Conservation (phyloP, 1,139 yeast genomes). For the Suhomyces bolitotheri region DNA sequence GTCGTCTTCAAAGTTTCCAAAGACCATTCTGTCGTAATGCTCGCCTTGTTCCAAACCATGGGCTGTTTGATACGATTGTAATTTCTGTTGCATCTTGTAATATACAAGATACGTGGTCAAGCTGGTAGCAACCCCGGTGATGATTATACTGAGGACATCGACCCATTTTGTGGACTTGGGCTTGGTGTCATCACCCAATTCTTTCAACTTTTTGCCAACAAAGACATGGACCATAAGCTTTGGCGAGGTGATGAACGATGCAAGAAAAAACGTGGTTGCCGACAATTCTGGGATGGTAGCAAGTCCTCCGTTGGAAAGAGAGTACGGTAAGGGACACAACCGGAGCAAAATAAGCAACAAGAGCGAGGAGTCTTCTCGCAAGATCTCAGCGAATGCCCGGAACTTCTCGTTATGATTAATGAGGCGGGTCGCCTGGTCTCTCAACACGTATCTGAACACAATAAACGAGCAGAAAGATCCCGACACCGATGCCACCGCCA, state of each 20-base stretch:
- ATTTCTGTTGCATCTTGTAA: slow-evolving; percentile 52
- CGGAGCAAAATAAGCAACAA: slow-evolving; percentile 69
- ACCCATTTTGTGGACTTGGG: slow-evolving; percentile 54
- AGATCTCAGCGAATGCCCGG: slow-evolving; percentile 71
- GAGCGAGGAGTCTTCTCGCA: slow-evolving; percentile 65
- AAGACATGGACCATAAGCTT: slow-evolving; percentile 76
- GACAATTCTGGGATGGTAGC: slow-evolving; percentile 80
- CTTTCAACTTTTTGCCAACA: slow-evolving; percentile 75
- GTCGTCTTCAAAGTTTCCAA: slow-evolving; percentile 42
- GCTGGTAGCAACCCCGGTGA: slow-evolving; percentile 59
- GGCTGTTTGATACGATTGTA: slow-evolving; percentile 32
- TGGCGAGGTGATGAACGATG: slow-evolving; percentile 77
- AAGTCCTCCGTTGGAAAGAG: slow-evolving; percentile 87
- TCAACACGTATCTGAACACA: slow-evolving; percentile 61
- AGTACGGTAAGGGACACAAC: slow-evolving; percentile 90
- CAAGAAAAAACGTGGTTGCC: slow-evolving; percentile 60
- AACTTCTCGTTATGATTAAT: slow-evolving; percentile 61
- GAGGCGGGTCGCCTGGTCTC: slow-evolving; percentile 51
- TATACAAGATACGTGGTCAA: slow-evolving; percentile 73
- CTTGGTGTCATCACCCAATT: slow-evolving; percentile 60
- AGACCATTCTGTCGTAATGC: slow-evolving; percentile 31
- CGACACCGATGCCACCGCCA: slow-evolving; percentile 65
- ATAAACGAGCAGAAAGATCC: slow-evolving; percentile 78
- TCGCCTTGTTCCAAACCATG: slow-evolving; percentile 13
- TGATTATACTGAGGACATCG: slow-evolving; percentile 60